Base-by-base conservation (phyloP, 345 rosid species). In the Eucalyptus camaldulensis region DNA sequence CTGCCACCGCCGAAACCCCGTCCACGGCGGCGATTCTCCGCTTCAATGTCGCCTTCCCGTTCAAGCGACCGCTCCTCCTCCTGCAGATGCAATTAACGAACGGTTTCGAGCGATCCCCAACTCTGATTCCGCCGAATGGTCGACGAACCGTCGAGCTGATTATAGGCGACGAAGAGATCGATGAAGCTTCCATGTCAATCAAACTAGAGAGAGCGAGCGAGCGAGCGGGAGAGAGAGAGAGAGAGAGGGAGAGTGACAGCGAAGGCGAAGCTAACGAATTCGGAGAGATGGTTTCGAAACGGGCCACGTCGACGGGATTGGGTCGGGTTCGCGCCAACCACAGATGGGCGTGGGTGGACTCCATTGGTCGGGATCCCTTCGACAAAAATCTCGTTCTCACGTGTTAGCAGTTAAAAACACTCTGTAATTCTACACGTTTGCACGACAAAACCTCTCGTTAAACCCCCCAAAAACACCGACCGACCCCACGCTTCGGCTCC, bases 281-380 rank as follows among this genome's bases (percentile, higher is more conserved):
- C 13, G 47, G 83, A 40, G 47, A 10, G 47, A 40, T 76, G 27
- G 88, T 44, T 93, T 88, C 88, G 87, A 90, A 92, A 76, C 62
- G 86, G 91, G 90, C 94, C 94, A 92, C 94, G 94, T 93, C 87
- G 90, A 90, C 80, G 3, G 14, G 54, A 15, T 88, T 53, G 90
- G 87, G 91, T 88, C 90, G 92, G 92, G 90, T 90, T 87, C 91
- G 88, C 92, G 92, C 93, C 92, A 90, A 88, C 95, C 94, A 92
- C 92, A 89, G 37, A 72, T 3, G 16, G 40, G 62, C 29, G 62
- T 24, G 29, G 62, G 13, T 56, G 62, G 62, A 56, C 29, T 56
- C 62, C 13, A 25, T 24, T 24, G 62, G 24, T 76, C 3, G 83
- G 83, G 47, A 76, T 21, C 27, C 6, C 47, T 76, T 40, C 8